A percentile compares a stretch with the other conserved stretches of the same genome.
These are phyloP conservation scores for Danielia reshetovae DNA, from an alignment of 805 yeast species.

Conservation along the genomic window DNA sequence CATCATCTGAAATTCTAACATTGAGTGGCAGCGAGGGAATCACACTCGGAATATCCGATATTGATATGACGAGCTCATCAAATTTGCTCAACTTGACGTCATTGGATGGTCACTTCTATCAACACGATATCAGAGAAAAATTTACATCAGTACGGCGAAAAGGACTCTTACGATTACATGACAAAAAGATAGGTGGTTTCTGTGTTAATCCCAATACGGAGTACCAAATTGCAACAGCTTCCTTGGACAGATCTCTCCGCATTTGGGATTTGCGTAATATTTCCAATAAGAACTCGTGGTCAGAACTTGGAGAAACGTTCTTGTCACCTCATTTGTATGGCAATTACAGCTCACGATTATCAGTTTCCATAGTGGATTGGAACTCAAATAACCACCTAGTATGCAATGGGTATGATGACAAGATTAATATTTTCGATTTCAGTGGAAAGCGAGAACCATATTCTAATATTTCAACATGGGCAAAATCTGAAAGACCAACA, in stretches of 20 bases:
- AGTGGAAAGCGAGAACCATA: neutral
- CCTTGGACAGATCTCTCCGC: conserved; percentile 79
- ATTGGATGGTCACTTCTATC: conserved; percentile 71
- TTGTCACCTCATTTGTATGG: conserved; percentile 52
- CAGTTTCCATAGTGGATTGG: conserved; percentile 86
- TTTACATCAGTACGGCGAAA: conserved; percentile 23
- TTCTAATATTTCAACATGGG: neutral
- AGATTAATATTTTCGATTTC: conserved; percentile 8
- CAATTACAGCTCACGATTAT: conserved; percentile 66
- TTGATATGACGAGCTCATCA: conserved; percentile 44
- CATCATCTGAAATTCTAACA: conserved; percentile 48
- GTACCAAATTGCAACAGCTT: conserved; percentile 77
- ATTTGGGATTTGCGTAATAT: conserved; percentile 80
- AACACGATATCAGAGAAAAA: conserved; percentile 59
- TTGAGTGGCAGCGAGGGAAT: conserved; percentile 49
- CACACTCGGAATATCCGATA: conserved; percentile 68
- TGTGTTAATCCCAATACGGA: conserved; percentile 65
- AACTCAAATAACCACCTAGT: conserved; percentile 65
- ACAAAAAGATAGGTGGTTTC: conserved; percentile 91
- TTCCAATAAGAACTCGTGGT: conserved; percentile 14
- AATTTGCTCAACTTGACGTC: conserved; percentile 72
- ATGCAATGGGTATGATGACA: conserved; percentile 77
- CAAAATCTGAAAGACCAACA: neutral
- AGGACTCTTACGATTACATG: conserved; percentile 61
- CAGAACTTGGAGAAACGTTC: conserved; percentile 8